Base-by-base conservation (phyloP, 176 grass and related monocot genomes). In the Zoysia japonica region DNA sequence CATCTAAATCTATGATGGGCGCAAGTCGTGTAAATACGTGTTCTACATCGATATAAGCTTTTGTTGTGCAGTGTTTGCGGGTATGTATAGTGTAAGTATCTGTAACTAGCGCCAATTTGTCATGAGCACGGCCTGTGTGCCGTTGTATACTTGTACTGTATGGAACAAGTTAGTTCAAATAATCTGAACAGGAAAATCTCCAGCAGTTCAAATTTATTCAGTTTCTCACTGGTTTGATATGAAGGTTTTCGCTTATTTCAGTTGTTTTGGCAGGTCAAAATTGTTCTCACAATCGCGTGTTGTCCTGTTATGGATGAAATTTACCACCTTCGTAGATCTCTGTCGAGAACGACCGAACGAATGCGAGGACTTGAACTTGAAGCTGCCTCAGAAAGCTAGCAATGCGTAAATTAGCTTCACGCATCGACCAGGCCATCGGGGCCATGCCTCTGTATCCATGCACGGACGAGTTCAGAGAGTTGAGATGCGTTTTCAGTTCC, bases 21-120 rank as follows among this genome's bases (percentile, higher is more conserved):
- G 40, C 65, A 70, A 71, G 65, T 73, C 15, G 40, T 88, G 88
- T 88, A 91, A 71, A 81, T 91, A 87, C 79, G 48, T 80, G 28
- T 28, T 42, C 41, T 66, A 50, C 57, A 55, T 11, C 43, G 43
- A 68, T 36, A 35, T 40, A 20, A 8, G 73, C 70, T 77, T 75
- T 75, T 54, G 36, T 38, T 16, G 61, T 64, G 70, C 86, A 74
- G 52, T 61, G 69, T 78, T 28, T 83, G 35, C 4, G 7, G 48
- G 67, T 74, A 76, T 63, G n/a, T 51, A 78, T 82, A 48, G 14
- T 90, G 84, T 70, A 78, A 84, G 82, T 82, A 59, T 56, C 49
- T 87, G 81, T 80, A 83, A 47, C 80, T 88, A 62, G 68, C 44
- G 66, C 44, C 47, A 1, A 45, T 36, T 87, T 53, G 10, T 82